phyloP scores from a whole-genome alignment of 768 basidiomycete genomes.

The Leccinum incarnatum region DNA sequence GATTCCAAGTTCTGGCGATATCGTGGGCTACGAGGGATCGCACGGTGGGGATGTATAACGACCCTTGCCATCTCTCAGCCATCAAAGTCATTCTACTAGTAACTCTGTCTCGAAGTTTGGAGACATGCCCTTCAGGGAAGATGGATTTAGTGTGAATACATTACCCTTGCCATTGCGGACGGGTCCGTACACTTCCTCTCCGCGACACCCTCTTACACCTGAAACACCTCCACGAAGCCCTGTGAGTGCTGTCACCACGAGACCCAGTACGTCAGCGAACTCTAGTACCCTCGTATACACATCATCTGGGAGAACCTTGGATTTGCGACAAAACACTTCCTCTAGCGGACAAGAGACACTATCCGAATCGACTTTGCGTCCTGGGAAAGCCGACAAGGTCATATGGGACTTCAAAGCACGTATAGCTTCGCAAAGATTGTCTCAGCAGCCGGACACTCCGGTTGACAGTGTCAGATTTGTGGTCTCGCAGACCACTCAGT shows the following conservation, averaged over 20 bases:
- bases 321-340: conserved; percentile 25
- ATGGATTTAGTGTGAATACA: conserved; percentile 23
- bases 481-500: conserved; percentile 33
- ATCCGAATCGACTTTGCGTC: conserved; percentile 33
- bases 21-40: conserved; percentile 13
- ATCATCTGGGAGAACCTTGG: conserved; percentile 27
- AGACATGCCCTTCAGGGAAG: conserved; percentile 30
- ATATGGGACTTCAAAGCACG: conserved; percentile 29
- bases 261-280: conserved; percentile 36
- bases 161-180: conserved; percentile 28
- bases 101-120: conserved; percentile 32
- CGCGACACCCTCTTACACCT: conserved; percentile 20
- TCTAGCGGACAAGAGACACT: conserved; percentile 32
- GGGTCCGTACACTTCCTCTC: conserved; percentile 25
- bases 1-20: conserved; percentile 21
- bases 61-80: conserved; percentile 23
- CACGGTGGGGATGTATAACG: conserved; percentile 32
- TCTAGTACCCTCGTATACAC: conserved; percentile 24
- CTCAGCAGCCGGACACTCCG: conserved; percentile 16
- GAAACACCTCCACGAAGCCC: conserved; percentile 66
- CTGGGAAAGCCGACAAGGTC: conserved; percentile 30
- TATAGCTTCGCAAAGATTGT: conserved; percentile 14
- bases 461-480: conserved; percentile 25
- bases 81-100: conserved; percentile 28
- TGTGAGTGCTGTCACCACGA: conserved; percentile 49